A percentile compares a stretch with the other conserved stretches of the same genome.
Conservation (phyloP, 345 rosid species). For the Murraya paniculata region DNA sequence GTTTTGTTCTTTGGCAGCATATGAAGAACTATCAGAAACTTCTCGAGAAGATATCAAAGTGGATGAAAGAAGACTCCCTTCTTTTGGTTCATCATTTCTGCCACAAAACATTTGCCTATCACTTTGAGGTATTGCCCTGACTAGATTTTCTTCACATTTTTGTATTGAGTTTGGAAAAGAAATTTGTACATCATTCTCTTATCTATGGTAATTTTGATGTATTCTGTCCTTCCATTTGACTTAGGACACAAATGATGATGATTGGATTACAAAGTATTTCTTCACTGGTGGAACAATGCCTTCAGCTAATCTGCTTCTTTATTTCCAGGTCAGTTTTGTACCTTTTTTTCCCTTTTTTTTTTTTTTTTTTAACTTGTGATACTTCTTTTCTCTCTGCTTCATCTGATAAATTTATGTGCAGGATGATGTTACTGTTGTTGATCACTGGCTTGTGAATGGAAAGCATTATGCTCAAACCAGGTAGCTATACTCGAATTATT, state of each 20-base stretch:
- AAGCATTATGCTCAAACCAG: conserved; percentile 84
- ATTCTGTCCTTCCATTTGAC: neutral
- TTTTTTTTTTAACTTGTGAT: neutral
- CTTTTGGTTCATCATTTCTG: conserved; percentile 87
- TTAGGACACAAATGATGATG: conserved; percentile 80
- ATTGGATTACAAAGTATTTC: conserved; percentile 88
- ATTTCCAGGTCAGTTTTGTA: conserved; percentile 61
- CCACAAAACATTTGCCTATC: conserved; percentile 80
- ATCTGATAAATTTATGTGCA: conserved; percentile 15
- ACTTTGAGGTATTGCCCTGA: conserved; percentile 59
- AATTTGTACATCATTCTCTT: neutral
- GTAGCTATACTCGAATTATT: conserved; percentile 20
- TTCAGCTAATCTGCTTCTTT: conserved; percentile 75
- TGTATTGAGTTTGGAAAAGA: neutral
- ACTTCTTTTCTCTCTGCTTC: neutral
- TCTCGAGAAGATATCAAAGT: conserved; percentile 67
- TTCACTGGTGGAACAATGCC: conserved; percentile 94
- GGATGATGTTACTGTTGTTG: conserved; percentile 68
- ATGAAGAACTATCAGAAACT: conserved; percentile 82
- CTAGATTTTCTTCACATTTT: neutral
- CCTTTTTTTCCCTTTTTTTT: neutral
- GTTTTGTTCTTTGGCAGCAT: conserved; percentile 42
- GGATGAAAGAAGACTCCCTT: conserved; percentile 81
- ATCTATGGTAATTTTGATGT: neutral
- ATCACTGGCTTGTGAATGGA: conserved; percentile 84